A percentile compares a stretch with the other conserved stretches of the same genome.
Conservation (phyloP, 768 basidiomycete genomes). For the Podaxis carcinomalis region DNA sequence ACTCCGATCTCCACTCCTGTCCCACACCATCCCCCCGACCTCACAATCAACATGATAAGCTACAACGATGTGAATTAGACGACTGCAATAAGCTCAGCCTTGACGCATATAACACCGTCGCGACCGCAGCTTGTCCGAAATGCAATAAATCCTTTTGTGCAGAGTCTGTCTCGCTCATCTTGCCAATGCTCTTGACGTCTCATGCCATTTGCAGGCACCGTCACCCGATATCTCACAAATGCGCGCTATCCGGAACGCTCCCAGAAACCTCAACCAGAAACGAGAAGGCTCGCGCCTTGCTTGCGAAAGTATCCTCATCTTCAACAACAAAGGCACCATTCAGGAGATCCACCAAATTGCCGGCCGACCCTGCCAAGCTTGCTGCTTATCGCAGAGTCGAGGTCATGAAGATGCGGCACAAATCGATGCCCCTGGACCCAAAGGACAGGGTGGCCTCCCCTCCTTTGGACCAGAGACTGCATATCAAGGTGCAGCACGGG, state of each 20-base stretch:
- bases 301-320: constrained; percentile 24
- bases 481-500: constrained; percentile 41
- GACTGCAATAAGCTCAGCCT: constrained; percentile 57
- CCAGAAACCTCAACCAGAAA: constrained; percentile 27
- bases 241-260: constrained; percentile 26
- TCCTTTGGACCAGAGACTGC: constrained; percentile 52
- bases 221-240: constrained; percentile 57
- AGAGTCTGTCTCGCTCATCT: constrained; percentile 33
- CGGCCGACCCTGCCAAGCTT: constrained; percentile 49
- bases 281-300: constrained; percentile 44
- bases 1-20: constrained; percentile 60
- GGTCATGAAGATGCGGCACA: constrained; percentile 73
- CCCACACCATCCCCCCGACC: constrained; percentile 15
- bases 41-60: constrained; percentile 16
- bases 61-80: constrained; percentile 45
- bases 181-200: constrained; percentile 1
- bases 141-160: constrained; percentile 64
- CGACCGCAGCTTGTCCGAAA: constrained; percentile 36
- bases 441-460: constrained; percentile 45
- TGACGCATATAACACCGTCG: constrained; percentile 26
- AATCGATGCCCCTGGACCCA: constrained; percentile 58
- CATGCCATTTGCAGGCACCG: constrained; percentile 51
- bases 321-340: constrained; percentile 17
- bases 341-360: constrained; percentile 24
- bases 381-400: constrained; percentile 55